Base-by-base conservation (phyloP, 441 rosid species). In the Euphorbia schlechtendalii region DNA sequence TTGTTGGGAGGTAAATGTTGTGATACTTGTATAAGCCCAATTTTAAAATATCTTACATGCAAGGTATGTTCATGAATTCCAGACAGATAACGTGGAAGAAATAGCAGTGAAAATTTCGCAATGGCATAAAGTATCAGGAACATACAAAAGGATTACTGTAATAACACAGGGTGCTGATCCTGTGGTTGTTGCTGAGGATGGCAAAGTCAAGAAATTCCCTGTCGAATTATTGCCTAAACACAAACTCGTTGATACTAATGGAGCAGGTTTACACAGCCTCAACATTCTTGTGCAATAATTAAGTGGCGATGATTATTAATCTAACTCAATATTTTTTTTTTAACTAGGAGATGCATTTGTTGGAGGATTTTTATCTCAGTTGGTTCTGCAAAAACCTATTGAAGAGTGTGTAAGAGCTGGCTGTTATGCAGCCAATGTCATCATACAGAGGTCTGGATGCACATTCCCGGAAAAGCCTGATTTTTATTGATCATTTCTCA, bases 151-250 rank as follows among this genome's bases (percentile, higher is more conserved):
- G 78, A 90, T 86, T 59, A 83, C 98, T 51, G 95, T 93, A 59
- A 93, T 90, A 45, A 93, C 98, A 41, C 96, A 88, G 68, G 98
- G 96, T 28, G 84, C 96, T 49, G 98, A 94, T 64, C 99, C 98
- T 0, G 96, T 89, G 8, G 88, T 91, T 48, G 87, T 94, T 43
- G 95, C 96, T 0, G 92, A 91, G 82, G 96, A 94, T 78, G 98
- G 99, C 69, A 87, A 90, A 73, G 89, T 85, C 76, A 86, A 74
- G 74, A 69, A 65, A 25, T 89, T 82, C 76, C 94, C 96, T 45
- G 96, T 91, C 54, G 79, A 83, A 53, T 73, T 53, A 69, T 77
- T 94, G 71, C 90, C 98, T 1, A 85, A 94, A 70, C 96, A 89
- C 74, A 91, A 94, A 71, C 82, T 94, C 0, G 88, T 91, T 68